Base-by-base conservation (phyloP, 129 eudicot species). In the Scalesia atractyloides region DNA sequence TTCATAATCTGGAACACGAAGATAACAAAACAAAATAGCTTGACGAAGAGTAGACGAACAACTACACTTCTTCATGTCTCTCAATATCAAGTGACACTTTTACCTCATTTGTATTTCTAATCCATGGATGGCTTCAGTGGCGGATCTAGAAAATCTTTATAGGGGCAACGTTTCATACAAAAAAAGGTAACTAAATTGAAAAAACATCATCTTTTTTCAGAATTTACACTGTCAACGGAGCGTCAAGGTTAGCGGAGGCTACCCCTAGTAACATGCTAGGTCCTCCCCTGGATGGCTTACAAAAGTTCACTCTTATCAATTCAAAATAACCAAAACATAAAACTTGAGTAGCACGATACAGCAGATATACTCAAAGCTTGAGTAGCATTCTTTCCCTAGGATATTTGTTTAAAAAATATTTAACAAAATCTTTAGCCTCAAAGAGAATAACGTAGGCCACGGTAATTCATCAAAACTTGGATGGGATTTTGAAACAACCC, bases 361-460 rank as follows among this genome's bases (percentile, higher is more conserved):
- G 46, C 19, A 17, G 52, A 2, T 14, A 54, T 72, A 90, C 97
- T 72, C 46, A 88, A 69, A 18, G 96, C 97, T 69, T 90, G 99
- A 62, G 96, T 86, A 49, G 99, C 99, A 94, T 88, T 82, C 99
- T 73, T 85, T 85, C 90, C 79, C 97, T 79, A 5, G 93, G 93
- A 76, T 94, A 97, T 70, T 94, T 94, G 33, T 86, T 90, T 54
- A 94, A 72, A 22, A 90, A 72, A 22, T 96, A 83, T 69, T 85
- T 94, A 57, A 94, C 97, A 53, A 94, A 86, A 76, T 94, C 98
- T 84, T 84, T 94, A 16, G 97, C 97, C 51, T 90, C 93, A 0
- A n/a, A n/a, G 84, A 73, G 63, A 96, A 86, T 67, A 90, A 60
- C 41, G 89, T 72, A 63, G 96, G 96, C 99, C 82, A 79, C 9